Base-by-base conservation (phyloP, 2,329 filamentous ascomycete species). In the Paecilomyces dactylethromorphus region DNA sequence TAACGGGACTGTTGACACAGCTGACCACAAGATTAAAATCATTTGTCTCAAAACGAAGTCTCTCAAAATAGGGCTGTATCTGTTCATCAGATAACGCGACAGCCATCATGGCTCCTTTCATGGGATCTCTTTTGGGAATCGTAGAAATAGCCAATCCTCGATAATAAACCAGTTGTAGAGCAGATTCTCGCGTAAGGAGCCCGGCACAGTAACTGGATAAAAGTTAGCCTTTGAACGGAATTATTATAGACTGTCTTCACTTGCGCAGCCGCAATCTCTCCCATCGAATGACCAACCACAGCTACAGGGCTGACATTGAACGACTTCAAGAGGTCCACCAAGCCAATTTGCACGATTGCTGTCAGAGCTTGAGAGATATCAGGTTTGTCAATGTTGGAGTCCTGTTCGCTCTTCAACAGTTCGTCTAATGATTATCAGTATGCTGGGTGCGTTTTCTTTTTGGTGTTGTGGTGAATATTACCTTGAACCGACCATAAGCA, bases 1-100 rank as follows among this genome's bases (percentile, higher is more conserved):
- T 77, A 3, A 60, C 60, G 0, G 70, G 70, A 15, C 69, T 72
- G 62, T 79, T 79, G 32, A 74, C 64, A 32, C 74, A 76, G 31
- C 64, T 70, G 18, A 64, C 56, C 21, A 58, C 55, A 35, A 59
- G 53, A 51, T 58, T 33, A 31, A 56, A 58, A 26, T 64, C 63
- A 6, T 60, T 56, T 57, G 64, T 63, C 11, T 56, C 60, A 2
- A 29, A 2, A 29, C 26, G 26, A 5, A 29, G 26, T 29, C 26
- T 29, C 26, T 29, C 26, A 29, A 29, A 29, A 29, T 29, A 29
- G 26, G 26, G 26, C 3, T 29, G 26, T 29, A 29, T 29, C 26
- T 29, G 26, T 54, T 59, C 62, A 18, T 60, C 55, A 51, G 58
- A 32, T 7, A 67, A 39, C 12, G 69, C 70, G 55, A 67, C 62